Evolutionary conservation across 768 basidiomycete species (phyloP).

Genomic region (Lentinula raphanica): DNA sequence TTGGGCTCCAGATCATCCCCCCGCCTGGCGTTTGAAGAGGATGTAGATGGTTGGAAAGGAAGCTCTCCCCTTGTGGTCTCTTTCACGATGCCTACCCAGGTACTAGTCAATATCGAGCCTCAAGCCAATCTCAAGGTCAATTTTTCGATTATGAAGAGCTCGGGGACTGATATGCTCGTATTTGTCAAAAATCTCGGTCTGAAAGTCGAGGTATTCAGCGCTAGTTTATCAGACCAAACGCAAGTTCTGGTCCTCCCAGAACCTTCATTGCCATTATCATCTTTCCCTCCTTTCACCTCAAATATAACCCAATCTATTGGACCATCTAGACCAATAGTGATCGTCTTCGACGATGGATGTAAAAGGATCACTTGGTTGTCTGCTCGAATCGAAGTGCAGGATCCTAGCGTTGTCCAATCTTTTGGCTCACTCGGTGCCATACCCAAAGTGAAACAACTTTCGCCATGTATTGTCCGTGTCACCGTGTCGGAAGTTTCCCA

Average conservation of each 20-base stretch:
- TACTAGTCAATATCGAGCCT: slow-evolving; percentile 17
- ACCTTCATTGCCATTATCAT: too few relatives aligned
- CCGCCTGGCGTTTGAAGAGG: slow-evolving; percentile 18
- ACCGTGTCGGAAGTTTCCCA: slow-evolving; percentile 9
- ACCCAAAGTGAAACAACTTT: slow-evolving; percentile 12
- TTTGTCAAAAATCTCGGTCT: slow-evolving; percentile 21
- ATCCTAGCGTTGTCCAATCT: neutral
- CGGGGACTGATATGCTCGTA: slow-evolving; percentile 11
- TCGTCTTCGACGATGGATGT: slow-evolving; percentile 23
- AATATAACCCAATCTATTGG: slow-evolving; percentile 14
- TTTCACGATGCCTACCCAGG: slow-evolving; percentile 21
- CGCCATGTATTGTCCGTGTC: slow-evolving; percentile 18
- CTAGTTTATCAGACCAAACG: slow-evolving; percentile 20
- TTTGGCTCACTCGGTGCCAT: slow-evolving; percentile 9
- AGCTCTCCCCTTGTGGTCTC: slow-evolving; percentile 22
- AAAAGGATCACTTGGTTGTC: slow-evolving; percentile 1
- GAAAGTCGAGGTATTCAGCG: slow-evolving; percentile 21
- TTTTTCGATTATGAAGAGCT: slow-evolving; percentile 19
- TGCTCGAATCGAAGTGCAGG: neutral
- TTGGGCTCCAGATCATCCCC: slow-evolving; percentile 13
- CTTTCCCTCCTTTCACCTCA: neutral
- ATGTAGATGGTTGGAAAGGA: slow-evolving; percentile 19
- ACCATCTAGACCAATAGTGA: slow-evolving; percentile 6
- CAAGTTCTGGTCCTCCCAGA: slow-evolving; percentile 16
- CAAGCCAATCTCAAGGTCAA: slow-evolving; percentile 11